These are phyloP conservation scores for Mycena amicta DNA, from an alignment of 768 basidiomycete species.

Conservation along the genomic window DNA sequence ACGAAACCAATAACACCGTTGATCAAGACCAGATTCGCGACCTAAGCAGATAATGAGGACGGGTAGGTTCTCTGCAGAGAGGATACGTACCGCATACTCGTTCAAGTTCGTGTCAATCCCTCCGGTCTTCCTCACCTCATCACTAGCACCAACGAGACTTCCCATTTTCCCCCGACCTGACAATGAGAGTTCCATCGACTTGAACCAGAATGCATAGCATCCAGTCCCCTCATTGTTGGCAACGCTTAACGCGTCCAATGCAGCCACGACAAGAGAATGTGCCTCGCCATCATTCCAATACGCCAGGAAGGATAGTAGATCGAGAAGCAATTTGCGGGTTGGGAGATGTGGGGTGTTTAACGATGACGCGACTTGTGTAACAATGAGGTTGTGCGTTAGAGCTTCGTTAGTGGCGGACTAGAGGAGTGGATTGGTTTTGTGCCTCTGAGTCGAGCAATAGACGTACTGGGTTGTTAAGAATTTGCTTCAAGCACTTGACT, in stretches of 20 bases:
- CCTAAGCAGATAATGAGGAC: constrained; percentile 37
- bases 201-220: constrained; percentile 89
- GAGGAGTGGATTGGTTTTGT: background rate
- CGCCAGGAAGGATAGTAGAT: constrained; percentile 75
- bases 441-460: constrained; percentile 9
- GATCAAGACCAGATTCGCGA: constrained; percentile 73
- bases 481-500: constrained; percentile 81
- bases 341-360: constrained; percentile 80
- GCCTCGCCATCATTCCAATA: constrained; percentile 65
- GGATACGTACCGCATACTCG: constrained; percentile 78
- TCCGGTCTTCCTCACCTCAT: constrained; percentile 74
- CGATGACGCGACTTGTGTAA: constrained; percentile 79
- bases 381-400: constrained; percentile 68
- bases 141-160: constrained; percentile 91
- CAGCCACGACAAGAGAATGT: constrained; percentile 70
- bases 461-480: constrained; percentile 69
- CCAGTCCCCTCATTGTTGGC: constrained; percentile 62
- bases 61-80: background rate
- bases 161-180: constrained; percentile 93
- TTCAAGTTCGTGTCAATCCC: constrained; percentile 70
- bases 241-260: constrained; percentile 72
- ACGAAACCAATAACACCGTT: constrained; percentile 63
- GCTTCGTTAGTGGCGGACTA: constrained; percentile 75
- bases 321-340: constrained; percentile 76
- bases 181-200: constrained; percentile 72